Base-by-base conservation (phyloP, 495 filamentous ascomycete species). In the Annulohypoxylon bovei region DNA sequence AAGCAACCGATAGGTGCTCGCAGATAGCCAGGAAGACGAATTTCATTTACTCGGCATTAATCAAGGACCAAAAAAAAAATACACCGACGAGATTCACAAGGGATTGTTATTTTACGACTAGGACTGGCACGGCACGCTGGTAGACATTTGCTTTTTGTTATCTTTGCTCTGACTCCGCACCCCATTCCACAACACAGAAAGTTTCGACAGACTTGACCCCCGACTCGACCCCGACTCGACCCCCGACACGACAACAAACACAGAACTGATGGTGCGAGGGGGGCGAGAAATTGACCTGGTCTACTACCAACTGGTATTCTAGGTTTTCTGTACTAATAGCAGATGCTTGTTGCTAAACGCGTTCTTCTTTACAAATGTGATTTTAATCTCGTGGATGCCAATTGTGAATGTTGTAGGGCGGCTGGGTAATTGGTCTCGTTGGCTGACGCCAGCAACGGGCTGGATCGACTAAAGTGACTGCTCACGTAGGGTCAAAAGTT, bases 61-160 rank as follows among this genome's bases (percentile, higher is more conserved):
- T 22, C 9, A 53, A 37, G 46, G 39, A 42, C 18, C 18, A 4
- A 42, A 18, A 12, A 42, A 42, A 42, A 53, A 65, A 47, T 54
- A 50, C 27, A 23, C 35, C 4, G 3, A 20, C 37, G 33, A 53
- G 30, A 18, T 12, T 50, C 49, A 62, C 35, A n/a, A 20, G 23
- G 47, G 33, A 23, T 44, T 32, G 30, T 30, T 57, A 32, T 39
- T 57, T 66, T 62, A 23, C 39, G 27, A 44, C 27, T 55, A 40
- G 16, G 56, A 27, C 11, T 28, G 30, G 55, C 61, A 61, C 37
- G 37, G 27, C 37, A 14, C 8, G 60, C 53, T 52, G 33, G 44
- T 56, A 55, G 56, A 66, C 37, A 57, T 39, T 65, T 30, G 33
- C 44, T 23, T 65, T 71, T 55, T 65, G 55, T 50, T 59, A 37